phyloP scores from a whole-genome alignment of 1,139 yeast species.

The Saccharomyces hybrid region DNA sequence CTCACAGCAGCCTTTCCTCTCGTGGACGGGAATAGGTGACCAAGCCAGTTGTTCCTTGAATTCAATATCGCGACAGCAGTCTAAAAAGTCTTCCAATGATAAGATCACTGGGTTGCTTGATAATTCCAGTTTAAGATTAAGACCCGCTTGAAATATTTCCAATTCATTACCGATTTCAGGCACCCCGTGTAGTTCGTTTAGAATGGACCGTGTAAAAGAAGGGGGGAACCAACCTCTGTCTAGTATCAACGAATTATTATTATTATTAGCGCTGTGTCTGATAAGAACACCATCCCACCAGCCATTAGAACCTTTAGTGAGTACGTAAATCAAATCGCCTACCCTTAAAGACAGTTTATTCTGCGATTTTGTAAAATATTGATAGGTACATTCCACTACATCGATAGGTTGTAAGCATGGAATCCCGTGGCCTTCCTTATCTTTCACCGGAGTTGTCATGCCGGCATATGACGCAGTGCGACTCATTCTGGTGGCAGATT shows the following conservation, averaged over 20 bases:
- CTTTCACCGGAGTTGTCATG: not conserved
- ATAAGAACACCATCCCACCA: conserved; percentile 75
- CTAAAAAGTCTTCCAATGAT: not conserved
- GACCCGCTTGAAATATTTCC: not conserved
- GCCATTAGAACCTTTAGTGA: conserved; percentile 47
- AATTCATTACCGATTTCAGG: not conserved
- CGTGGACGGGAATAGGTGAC: not conserved
- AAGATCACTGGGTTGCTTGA: not conserved
- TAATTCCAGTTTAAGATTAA: not conserved
- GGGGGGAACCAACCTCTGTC: conserved; percentile 57
- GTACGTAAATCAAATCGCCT: conserved; percentile 33
- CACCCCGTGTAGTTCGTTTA: not conserved
- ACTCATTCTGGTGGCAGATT: not conserved
- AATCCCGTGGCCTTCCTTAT: not conserved
- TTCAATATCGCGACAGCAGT: not conserved
- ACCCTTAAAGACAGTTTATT: conserved; percentile 10
- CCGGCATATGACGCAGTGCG: not conserved
- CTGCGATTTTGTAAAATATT: conserved; percentile 2
- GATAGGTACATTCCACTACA: conserved; percentile 12
- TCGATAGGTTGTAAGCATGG: conserved; percentile 8
- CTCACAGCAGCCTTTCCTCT: not conserved
- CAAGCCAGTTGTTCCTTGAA: not conserved
- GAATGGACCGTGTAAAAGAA: conserved; percentile 32
- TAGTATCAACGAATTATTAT: conserved; percentile 32
- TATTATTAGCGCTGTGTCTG: conserved; percentile 6